Conservation (phyloP, 306 rosid species). For the Cucurbita moschata region DNA sequence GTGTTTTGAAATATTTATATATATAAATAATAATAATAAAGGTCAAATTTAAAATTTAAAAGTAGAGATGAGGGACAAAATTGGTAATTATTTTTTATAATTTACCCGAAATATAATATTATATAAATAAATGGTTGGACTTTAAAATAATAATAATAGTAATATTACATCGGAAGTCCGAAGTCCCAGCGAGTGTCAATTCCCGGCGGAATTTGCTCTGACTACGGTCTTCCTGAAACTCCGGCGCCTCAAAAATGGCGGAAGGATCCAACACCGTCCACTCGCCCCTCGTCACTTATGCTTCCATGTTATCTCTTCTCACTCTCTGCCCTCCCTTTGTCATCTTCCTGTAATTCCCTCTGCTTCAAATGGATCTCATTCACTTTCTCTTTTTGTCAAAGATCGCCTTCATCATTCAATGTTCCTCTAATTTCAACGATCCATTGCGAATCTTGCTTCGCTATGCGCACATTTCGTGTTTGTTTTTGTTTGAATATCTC, state of each 20-base stretch:
- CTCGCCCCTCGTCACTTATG: slow-evolving; percentile 65
- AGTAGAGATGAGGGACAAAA: too few relatives aligned
- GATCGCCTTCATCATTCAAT: neutral
- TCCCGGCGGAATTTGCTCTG: neutral
- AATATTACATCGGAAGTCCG: too few relatives aligned
- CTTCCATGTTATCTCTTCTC: slow-evolving; percentile 68
- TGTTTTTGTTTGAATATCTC: neutral
- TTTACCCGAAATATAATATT: too few relatives aligned
- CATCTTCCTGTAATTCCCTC: slow-evolving; percentile 36
- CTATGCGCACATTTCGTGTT: neutral
- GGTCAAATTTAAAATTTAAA: too few relatives aligned
- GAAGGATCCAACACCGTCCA: slow-evolving; percentile 45
- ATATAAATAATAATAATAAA: too few relatives aligned
- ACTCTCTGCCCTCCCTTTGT: slow-evolving; percentile 85
- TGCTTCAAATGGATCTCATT: neutral
- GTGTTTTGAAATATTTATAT: too few relatives aligned
- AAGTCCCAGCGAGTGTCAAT: too few relatives aligned
- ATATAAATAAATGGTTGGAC: too few relatives aligned
- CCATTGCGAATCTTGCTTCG: neutral
- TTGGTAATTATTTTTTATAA: too few relatives aligned
- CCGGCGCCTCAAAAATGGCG: slow-evolving; percentile 21
- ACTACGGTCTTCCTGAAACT: neutral
- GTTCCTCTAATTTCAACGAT: neutral
- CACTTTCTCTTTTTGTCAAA: neutral
- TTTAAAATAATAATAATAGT: too few relatives aligned